These are phyloP conservation scores for Penicillium manginii DNA, from an alignment of 495 filamentous ascomycete species.

Conservation along the genomic window DNA sequence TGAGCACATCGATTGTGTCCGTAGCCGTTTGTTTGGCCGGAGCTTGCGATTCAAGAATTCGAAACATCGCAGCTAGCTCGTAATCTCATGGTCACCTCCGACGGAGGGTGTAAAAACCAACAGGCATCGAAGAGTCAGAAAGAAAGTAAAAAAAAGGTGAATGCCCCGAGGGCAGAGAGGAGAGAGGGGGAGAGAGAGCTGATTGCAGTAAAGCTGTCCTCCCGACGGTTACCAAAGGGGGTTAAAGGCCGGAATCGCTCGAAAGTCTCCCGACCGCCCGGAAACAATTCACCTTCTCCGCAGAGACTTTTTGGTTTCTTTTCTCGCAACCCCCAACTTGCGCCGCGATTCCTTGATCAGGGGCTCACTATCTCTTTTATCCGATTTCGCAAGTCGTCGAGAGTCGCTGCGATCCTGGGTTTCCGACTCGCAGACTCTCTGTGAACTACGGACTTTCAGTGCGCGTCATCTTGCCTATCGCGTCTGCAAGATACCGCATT, in stretches of 20 bases:
- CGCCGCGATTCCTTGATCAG: slow-evolving; percentile 22
- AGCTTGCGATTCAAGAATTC: slow-evolving; percentile 80
- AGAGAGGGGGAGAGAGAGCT: too few relatives aligned
- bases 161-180: slow-evolving; percentile 5
- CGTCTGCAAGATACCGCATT: slow-evolving; percentile 14
- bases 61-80: slow-evolving; percentile 68
- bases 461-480: not conserved
- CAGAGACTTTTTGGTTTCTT: slow-evolving; percentile 21
- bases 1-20: slow-evolving; percentile 88
- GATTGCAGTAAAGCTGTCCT: slow-evolving; percentile 33
- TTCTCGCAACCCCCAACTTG: slow-evolving; percentile 14
- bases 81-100: slow-evolving; percentile 53
- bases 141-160: slow-evolving; percentile 9
- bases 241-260: slow-evolving; percentile 23
- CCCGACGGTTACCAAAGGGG: slow-evolving; percentile 18
- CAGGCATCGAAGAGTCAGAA: slow-evolving; percentile 33
- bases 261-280: slow-evolving; percentile 28
- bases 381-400: slow-evolving; percentile 3
- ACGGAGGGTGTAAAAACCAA: slow-evolving; percentile 31
- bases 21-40: slow-evolving; percentile 95
- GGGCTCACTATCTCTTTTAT: slow-evolving; percentile 13
- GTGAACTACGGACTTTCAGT: not conserved
- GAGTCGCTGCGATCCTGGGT: not conserved
- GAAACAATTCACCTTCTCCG: slow-evolving; percentile 23
- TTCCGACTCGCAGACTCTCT: not conserved